phyloP scores from a whole-genome alignment of 208 protist genomes.

The Wallacemonas sp. region DNA sequence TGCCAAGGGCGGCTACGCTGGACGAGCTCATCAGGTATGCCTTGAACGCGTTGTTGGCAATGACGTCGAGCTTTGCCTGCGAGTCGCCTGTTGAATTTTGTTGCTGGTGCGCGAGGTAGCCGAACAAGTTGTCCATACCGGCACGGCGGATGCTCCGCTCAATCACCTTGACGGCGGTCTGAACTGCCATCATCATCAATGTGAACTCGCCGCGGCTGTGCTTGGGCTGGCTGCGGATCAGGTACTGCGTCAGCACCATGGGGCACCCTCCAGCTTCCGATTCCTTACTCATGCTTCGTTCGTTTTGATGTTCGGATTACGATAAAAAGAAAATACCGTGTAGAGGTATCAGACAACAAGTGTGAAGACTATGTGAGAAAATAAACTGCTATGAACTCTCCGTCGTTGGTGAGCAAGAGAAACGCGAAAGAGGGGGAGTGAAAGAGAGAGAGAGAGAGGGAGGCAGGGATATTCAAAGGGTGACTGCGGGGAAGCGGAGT shows the following conservation, averaged over 20 bases:
- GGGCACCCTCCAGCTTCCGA: slow-evolving; percentile 26
- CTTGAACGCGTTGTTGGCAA: slow-evolving; percentile 88
- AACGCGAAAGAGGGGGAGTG: neutral
- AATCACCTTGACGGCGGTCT: slow-evolving; percentile 86
- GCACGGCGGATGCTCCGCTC: slow-evolving; percentile 86
- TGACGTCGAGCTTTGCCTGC: slow-evolving; percentile 87
- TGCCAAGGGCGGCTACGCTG: slow-evolving; percentile 68
- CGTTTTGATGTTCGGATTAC: neutral
- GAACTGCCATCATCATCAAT: slow-evolving; percentile 90
- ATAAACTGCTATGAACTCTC: too few species aligned
- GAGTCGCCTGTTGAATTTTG: slow-evolving; percentile 80
- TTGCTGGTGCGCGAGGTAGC: slow-evolving; percentile 49
- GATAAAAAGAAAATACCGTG: too few species aligned
- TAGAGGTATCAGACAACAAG: too few species aligned
- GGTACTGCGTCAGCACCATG: slow-evolving; percentile 80
- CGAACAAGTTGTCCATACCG: slow-evolving; percentile 84
- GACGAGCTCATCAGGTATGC: slow-evolving; percentile 78
- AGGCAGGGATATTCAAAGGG: neutral
- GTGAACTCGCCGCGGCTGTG: slow-evolving; percentile 84
- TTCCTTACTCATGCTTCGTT: slow-evolving; percentile 22
- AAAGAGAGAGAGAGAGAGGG: neutral
- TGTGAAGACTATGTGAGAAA: too few species aligned
- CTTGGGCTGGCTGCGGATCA: slow-evolving; percentile 79
- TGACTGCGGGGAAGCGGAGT: neutral
- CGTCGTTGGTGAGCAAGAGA: too few species aligned